Percentiles rank a stretch among this genome's conserved stretches.
These are phyloP conservation scores for Psilocybe cyanescens DNA, from an alignment of 768 basidiomycete genomes.

Conservation along the genomic window DNA sequence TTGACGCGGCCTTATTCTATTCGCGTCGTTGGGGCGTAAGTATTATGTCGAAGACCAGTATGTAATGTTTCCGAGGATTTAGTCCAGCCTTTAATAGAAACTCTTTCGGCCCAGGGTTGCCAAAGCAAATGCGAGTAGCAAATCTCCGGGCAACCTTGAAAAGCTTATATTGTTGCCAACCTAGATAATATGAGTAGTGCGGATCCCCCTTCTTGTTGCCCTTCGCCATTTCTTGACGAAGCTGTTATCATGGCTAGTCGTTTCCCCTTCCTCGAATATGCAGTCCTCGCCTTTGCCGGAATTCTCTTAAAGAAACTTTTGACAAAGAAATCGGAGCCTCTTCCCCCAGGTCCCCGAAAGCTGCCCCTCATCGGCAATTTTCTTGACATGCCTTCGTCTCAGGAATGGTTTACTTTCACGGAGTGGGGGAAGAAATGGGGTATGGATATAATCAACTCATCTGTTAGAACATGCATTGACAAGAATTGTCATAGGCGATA, in stretches of 20 bases:
- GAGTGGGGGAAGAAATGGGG: constrained; percentile 52
- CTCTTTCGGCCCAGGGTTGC: not conserved
- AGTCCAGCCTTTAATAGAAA: not conserved
- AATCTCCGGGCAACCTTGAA: not conserved
- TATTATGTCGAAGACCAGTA: not conserved
- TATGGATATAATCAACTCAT: constrained; percentile 13
- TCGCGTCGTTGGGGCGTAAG: too few relatives aligned
- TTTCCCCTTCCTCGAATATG: constrained; percentile 21
- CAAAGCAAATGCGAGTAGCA: not conserved
- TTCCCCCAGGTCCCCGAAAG: constrained; percentile 51
- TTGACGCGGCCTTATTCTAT: too few relatives aligned
- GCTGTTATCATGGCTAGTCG: constrained; percentile 10
- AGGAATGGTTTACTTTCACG: constrained; percentile 48
- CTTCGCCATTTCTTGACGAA: not conserved
- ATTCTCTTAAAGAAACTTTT: constrained; percentile 25
- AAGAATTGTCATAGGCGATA: constrained; percentile 36
- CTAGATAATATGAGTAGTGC: not conserved
- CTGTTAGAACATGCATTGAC: not conserved
- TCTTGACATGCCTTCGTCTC: constrained; percentile 49
- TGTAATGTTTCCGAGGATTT: not conserved
- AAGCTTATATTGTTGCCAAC: not conserved
- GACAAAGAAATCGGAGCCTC: constrained; percentile 20
- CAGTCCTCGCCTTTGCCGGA: constrained; percentile 15
- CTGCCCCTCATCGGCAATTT: constrained; percentile 51
- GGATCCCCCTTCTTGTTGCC: not conserved